phyloP scores from a whole-genome alignment of 177 flowering plant species.

The Vitis hybrid region DNA sequence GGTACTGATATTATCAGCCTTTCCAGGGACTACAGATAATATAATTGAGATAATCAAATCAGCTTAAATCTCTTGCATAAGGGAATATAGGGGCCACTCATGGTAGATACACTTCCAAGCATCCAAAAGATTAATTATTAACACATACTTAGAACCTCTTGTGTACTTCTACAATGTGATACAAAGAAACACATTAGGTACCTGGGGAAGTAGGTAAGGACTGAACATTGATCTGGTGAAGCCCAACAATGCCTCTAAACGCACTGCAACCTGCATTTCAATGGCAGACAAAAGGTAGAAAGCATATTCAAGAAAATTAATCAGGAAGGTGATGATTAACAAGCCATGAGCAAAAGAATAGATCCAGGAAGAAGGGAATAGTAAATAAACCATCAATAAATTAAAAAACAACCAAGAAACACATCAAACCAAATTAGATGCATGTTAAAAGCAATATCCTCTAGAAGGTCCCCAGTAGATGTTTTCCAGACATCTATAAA shows the following conservation, averaged over 20 bases:
- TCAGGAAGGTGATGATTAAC: not conserved
- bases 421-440: not conserved
- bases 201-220: constrained; percentile 66
- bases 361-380: not conserved
- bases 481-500: not conserved
- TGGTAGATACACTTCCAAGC: not conserved
- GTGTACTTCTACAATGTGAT: not conserved
- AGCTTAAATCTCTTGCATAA: not conserved
- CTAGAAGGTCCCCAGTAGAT: not conserved
- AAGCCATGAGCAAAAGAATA: not conserved
- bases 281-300: not conserved
- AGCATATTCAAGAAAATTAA: not conserved
- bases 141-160: not conserved
- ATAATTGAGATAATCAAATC: not conserved
- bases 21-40: not conserved
- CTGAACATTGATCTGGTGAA: constrained; percentile 43
- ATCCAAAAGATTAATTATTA: not conserved
- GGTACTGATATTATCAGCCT: not conserved
- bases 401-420: not conserved
- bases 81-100: not conserved
- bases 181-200: constrained; percentile 17
- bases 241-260: constrained; percentile 65
- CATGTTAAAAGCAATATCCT: not conserved
- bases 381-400: not conserved
- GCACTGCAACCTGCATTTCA: constrained; percentile 60